A percentile compares a stretch with the other conserved stretches of the same genome.
Conservation (phyloP, 352 stramenopile species). For the Peronospora belbahrii region DNA sequence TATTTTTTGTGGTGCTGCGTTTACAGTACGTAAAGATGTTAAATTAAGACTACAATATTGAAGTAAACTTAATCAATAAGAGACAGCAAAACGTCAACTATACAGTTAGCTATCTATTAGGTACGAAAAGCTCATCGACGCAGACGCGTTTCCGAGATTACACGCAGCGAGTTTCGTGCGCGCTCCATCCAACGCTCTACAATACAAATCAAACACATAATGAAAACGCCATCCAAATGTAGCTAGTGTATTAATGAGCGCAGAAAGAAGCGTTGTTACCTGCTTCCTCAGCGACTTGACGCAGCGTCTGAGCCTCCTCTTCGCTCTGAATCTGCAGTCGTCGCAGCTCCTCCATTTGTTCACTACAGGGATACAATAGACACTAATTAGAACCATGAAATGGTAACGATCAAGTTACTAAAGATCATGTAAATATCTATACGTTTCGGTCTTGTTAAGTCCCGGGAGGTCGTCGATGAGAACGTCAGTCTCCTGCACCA, state of each 20-base stretch:
- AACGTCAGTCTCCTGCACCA: slow-evolving; percentile 69
- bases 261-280: slow-evolving; percentile 17
- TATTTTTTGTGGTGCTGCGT: too few relatives aligned
- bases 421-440: too few relatives aligned
- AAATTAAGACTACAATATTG: too few relatives aligned
- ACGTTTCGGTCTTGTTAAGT: slow-evolving; percentile 77
- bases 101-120: too few relatives aligned
- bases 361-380: slow-evolving; percentile 21
- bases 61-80: too few relatives aligned
- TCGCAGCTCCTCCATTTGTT: slow-evolving; percentile 74
- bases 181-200: slow-evolving; percentile 78
- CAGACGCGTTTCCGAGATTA: slow-evolving; percentile 76
- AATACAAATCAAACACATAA: slow-evolving; percentile 1
- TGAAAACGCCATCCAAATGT: background rate
- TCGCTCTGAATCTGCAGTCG: slow-evolving; percentile 78
- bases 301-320: slow-evolving; percentile 75
- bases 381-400: background rate
- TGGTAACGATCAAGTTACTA: too few relatives aligned
- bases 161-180: slow-evolving; percentile 67
- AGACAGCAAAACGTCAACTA: too few relatives aligned
- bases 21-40: too few relatives aligned
- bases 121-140: slow-evolving; percentile 34
- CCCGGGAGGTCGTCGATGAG: slow-evolving; percentile 77
- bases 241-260: background rate
- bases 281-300: slow-evolving; percentile 76